Evolutionary conservation across 2,329 filamentous ascomycete genomes (phyloP).

Genomic region (Didymella glomerata): DNA sequence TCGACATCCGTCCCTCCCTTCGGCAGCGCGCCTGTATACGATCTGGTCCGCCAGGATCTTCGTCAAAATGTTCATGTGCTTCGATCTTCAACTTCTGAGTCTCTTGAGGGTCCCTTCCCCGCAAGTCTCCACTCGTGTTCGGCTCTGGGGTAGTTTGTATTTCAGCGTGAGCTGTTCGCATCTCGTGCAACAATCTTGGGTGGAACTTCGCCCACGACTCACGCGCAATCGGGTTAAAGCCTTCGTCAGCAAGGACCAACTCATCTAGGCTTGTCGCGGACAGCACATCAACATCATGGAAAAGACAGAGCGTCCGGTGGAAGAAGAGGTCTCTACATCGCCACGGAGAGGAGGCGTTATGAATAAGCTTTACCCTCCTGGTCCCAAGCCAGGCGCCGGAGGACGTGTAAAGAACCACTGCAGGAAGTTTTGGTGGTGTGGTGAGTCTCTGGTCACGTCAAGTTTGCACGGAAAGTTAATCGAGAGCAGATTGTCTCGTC

Average conservation of each 20-base stretch:
- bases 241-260: neutral
- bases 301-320: conserved; percentile 26
- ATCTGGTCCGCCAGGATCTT: conserved; percentile 28
- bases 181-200: conserved; percentile 5
- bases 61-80: conserved; percentile 40
- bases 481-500: conserved; percentile 55
- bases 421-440: conserved; percentile 52
- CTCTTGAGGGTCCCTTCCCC: conserved; percentile 41
- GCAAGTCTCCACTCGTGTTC: conserved; percentile 29
- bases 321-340: conserved; percentile 31
- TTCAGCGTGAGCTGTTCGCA: conserved; percentile 11
- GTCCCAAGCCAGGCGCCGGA: conserved; percentile 42
- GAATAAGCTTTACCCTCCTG: conserved; percentile 48
- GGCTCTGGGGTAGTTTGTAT: conserved; percentile 20
- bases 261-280: neutral
- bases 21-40: conserved; percentile 30
- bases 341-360: conserved; percentile 41
- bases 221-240: neutral
- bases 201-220: conserved; percentile 1
- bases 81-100: conserved; percentile 23
- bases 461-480: conserved; percentile 12
- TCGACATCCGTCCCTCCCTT: conserved; percentile 29
- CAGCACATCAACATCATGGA: conserved; percentile 30
- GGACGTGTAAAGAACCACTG: conserved; percentile 49
- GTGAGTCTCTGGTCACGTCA: conserved; percentile 29